Conservation (phyloP, 2,329 filamentous ascomycete genomes). For the Penicillium carneum region DNA sequence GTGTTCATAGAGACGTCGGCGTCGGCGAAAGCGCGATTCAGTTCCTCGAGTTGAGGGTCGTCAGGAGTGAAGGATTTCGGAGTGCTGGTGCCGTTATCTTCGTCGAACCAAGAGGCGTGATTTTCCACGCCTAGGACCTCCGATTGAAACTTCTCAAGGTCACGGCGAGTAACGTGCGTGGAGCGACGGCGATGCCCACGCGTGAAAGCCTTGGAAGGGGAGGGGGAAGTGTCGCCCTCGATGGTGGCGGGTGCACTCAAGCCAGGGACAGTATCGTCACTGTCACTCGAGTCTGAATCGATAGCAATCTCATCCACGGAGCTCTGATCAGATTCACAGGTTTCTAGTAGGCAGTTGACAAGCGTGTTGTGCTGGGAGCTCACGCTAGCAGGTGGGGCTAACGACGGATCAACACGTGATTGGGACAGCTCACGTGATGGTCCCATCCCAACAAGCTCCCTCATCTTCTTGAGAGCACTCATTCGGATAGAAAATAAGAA, state of each 20-base stretch:
- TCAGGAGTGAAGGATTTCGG: conserved; percentile 32
- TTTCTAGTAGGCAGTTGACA: conserved; percentile 6
- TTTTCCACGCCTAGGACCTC: conserved; percentile 46
- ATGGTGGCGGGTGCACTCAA: conserved; percentile 39
- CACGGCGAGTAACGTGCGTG: conserved; percentile 50
- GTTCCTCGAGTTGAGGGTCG: conserved; percentile 44
- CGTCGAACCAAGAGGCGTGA: conserved; percentile 41
- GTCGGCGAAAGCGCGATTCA: conserved; percentile 47
- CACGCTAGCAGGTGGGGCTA: conserved; percentile 14
- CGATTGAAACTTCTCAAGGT: conserved; percentile 50
- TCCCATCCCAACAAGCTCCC: conserved; percentile 28
- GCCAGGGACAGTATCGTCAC: conserved; percentile 6
- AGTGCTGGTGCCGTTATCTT: conserved; percentile 38
- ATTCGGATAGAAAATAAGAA: conserved; percentile 19
- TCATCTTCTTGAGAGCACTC: conserved; percentile 31
- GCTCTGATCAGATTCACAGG: conserved; percentile 7
- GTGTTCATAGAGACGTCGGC: conserved; percentile 49
- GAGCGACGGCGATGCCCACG: conserved; percentile 53
- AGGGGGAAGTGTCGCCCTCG: conserved; percentile 40
- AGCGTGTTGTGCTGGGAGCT: conserved; percentile 18
- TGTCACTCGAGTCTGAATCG: conserved; percentile 10
- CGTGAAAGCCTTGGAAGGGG: conserved; percentile 45
- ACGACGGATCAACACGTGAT: conserved; percentile 11
- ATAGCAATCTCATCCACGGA: conserved; percentile 11
- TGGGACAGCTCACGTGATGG: background rate